Conservation (phyloP, 2,329 filamentous ascomycete species). For the Colletotrichum tropicicola region DNA sequence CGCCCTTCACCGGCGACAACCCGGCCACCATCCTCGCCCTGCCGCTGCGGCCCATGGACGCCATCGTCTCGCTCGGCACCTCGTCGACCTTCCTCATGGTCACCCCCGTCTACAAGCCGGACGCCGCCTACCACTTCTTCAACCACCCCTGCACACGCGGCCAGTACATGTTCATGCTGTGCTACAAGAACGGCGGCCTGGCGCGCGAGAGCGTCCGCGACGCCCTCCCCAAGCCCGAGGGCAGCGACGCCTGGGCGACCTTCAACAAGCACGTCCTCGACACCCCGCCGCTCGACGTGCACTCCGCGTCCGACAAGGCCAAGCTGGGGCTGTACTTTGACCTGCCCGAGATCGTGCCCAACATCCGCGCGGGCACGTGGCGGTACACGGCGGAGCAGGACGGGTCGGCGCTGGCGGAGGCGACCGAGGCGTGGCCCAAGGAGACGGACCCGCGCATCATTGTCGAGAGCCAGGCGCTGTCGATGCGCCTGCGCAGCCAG, state of each 20-base stretch:
- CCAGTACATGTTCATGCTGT: conserved; percentile 99
- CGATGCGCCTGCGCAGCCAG: conserved; percentile 84
- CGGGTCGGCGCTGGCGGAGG: conserved; percentile 55
- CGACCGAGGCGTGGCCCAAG: conserved; percentile 55
- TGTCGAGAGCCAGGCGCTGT: conserved; percentile 94
- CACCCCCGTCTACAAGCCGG: conserved; percentile 88
- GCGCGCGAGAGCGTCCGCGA: conserved; percentile 92
- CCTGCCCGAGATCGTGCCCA: conserved; percentile 94
- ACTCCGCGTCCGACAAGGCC: conserved; percentile 64
- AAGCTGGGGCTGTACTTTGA: conserved; percentile 96
- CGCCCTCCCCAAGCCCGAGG: conserved; percentile 67
- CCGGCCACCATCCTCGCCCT: conserved; percentile 93
- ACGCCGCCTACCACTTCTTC: conserved; percentile 96
- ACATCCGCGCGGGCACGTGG: conserved; percentile 87
- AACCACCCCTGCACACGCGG: conserved; percentile 92
- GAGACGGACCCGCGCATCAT: conserved; percentile 84
- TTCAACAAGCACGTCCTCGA: conserved; percentile 81
- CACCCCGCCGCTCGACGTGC: conserved; percentile 75
- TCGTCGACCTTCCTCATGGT: conserved; percentile 98
- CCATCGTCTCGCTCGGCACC: conserved; percentile 93
- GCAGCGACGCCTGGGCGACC: conserved; percentile 72
- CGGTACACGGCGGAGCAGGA: conserved; percentile 71
- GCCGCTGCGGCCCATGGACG: conserved; percentile 86
- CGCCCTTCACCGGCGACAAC: conserved; percentile 95
- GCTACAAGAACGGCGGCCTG: conserved; percentile 97